A percentile compares a stretch with the other conserved stretches of the same genome.
phyloP scores from a whole-genome alignment of 2,329 filamentous ascomycete species.

The Pseudocercospora fuligena region DNA sequence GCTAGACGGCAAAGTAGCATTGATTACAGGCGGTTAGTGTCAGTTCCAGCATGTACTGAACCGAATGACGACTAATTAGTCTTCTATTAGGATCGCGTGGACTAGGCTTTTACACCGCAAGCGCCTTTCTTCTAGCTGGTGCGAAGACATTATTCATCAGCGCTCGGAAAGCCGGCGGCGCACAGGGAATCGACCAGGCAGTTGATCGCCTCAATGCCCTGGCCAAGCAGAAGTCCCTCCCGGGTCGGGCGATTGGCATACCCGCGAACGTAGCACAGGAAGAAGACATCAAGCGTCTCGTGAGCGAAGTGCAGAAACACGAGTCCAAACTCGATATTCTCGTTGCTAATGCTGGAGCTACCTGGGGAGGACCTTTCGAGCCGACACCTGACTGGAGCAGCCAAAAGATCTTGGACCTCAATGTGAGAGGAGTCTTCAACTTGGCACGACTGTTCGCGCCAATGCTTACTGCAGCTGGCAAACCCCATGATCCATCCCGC shows the following conservation, averaged over 20 bases:
- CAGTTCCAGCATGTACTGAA: neutral
- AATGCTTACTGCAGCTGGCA: conserved; percentile 67
- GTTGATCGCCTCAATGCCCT: conserved; percentile 78
- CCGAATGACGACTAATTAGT: conserved; percentile 16
- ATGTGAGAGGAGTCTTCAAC: conserved; percentile 82
- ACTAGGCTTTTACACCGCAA: conserved; percentile 75
- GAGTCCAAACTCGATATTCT: conserved; percentile 83
- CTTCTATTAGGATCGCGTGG: conserved; percentile 63
- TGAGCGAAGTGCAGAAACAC: conserved; percentile 71
- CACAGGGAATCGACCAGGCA: conserved; percentile 73
- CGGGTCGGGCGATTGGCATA: conserved; percentile 71
- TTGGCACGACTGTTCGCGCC: conserved; percentile 64
- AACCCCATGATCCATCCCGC: conserved; percentile 68
- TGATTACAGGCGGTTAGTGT: conserved; percentile 72
- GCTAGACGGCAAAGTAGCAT: conserved; percentile 80
- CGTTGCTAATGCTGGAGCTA: conserved; percentile 88
- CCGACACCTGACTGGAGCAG: conserved; percentile 79
- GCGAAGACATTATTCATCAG: conserved; percentile 89
- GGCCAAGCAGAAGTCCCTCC: conserved; percentile 62
- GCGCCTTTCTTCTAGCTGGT: conserved; percentile 76
- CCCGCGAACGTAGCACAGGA: conserved; percentile 78
- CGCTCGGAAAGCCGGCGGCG: conserved; percentile 72
- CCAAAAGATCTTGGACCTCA: conserved; percentile 86
- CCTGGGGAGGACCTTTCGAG: conserved; percentile 84
- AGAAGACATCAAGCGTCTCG: conserved; percentile 71